These are phyloP conservation scores for Vigna radiata DNA, from an alignment of 306 rosid species.

Conservation along the genomic window DNA sequence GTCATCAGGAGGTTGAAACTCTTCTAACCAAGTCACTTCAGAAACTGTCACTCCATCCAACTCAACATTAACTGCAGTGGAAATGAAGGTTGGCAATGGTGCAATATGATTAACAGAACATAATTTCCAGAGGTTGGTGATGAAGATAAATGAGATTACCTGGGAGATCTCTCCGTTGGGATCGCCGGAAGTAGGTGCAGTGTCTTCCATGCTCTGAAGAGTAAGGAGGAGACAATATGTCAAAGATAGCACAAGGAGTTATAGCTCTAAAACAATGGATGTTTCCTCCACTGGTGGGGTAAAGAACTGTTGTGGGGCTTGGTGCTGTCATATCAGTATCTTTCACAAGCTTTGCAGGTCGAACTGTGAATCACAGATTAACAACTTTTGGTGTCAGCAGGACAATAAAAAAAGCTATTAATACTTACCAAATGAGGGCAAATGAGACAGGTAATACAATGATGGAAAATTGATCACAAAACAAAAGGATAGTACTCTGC, in stretches of 20 bases:
- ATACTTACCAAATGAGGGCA: background rate
- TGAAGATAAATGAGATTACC: slow-evolving; percentile 53
- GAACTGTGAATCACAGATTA: slow-evolving; percentile 61
- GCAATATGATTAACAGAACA: slow-evolving; percentile 4
- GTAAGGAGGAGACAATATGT: slow-evolving; percentile 90
- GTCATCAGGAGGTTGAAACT: slow-evolving; percentile 86
- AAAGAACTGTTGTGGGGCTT: slow-evolving; percentile 77
- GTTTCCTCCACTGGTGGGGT: slow-evolving; percentile 92
- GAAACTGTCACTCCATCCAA: slow-evolving; percentile 60
- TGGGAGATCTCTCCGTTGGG: slow-evolving; percentile 71
- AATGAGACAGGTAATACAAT: background rate
- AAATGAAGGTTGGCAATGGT: background rate
- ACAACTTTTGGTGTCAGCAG: slow-evolving; percentile 39
- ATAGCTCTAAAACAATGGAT: slow-evolving; percentile 86
- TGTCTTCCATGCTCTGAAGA: slow-evolving; percentile 82
- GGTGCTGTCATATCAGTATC: slow-evolving; percentile 87
- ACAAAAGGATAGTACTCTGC: background rate
- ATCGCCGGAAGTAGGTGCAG: slow-evolving; percentile 86
- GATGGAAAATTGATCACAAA: no score
- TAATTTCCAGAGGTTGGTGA: background rate
- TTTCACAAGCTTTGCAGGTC: slow-evolving; percentile 84
- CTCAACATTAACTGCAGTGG: slow-evolving; percentile 56
- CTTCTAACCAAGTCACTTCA: slow-evolving; percentile 87
- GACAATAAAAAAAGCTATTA: background rate
- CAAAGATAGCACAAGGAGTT: slow-evolving; percentile 96